phyloP scores from a whole-genome alignment of 352 stramenopile genomes.

The Pythium coloratum region DNA sequence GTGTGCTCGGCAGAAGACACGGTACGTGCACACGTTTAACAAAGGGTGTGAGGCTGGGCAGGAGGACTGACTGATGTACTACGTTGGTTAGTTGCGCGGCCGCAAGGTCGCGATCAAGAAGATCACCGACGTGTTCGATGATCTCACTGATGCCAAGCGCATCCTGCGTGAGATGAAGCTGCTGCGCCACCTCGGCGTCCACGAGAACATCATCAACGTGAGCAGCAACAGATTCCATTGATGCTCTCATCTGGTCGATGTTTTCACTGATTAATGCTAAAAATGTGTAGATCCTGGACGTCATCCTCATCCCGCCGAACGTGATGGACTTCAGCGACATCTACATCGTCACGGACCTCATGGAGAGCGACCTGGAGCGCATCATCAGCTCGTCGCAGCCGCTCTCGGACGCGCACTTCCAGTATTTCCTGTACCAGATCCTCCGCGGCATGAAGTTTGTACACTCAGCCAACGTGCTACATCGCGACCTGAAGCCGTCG shows the following conservation, averaged over 20 bases:
- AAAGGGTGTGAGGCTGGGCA: neutral
- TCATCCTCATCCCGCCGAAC: slow-evolving; percentile 79
- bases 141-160: slow-evolving; percentile 92
- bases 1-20: slow-evolving; percentile 92
- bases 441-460: slow-evolving; percentile 93
- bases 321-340: slow-evolving; percentile 89
- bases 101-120: slow-evolving; percentile 92
- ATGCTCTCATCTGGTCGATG: no score
- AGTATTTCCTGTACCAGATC: slow-evolving; percentile 62
- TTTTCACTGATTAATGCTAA: neutral
- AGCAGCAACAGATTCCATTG: neutral
- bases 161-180: slow-evolving; percentile 94
- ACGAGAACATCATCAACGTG: slow-evolving; percentile 92
- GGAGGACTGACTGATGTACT: neutral
- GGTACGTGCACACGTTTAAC: slow-evolving; percentile 35
- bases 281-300: slow-evolving; percentile 64
- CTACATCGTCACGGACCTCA: slow-evolving; percentile 70
- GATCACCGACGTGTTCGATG: slow-evolving; percentile 91
- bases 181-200: slow-evolving; percentile 86
- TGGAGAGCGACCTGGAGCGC: slow-evolving; percentile 65
- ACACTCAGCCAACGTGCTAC: slow-evolving; percentile 93
- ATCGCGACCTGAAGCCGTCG: slow-evolving; percentile 97
- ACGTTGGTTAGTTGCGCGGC: slow-evolving; percentile 53
- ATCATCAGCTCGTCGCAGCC: slow-evolving; percentile 56
- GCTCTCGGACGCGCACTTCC: slow-evolving; percentile 48